These are phyloP conservation scores for Clarireedia hainanense DNA, from an alignment of 2,329 filamentous ascomycete species.

Conservation along the genomic window DNA sequence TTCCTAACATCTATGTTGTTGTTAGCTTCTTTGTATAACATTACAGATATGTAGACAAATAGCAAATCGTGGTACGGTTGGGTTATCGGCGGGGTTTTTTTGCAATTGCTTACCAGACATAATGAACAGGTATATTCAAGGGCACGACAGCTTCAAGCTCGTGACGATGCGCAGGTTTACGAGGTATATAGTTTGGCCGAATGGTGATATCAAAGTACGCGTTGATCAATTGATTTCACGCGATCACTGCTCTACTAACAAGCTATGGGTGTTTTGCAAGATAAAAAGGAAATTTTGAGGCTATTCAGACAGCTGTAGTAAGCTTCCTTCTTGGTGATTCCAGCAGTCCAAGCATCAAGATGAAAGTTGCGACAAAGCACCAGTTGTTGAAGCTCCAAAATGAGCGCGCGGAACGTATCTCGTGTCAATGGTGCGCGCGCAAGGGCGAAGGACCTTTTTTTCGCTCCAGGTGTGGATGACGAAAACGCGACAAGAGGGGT, in stretches of 20 bases:
- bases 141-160: constrained; percentile 21
- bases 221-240: constrained; percentile 21
- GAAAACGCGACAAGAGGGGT: too few relatives aligned
- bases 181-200: constrained; percentile 17
- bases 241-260: constrained; percentile 29
- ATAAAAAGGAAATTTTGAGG: constrained; percentile 16
- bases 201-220: constrained; percentile 25
- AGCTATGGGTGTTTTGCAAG: constrained; percentile 21
- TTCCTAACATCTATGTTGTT: constrained; percentile 46
- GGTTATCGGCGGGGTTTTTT: constrained; percentile 5
- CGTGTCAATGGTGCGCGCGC: too few relatives aligned
- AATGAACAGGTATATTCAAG: constrained; percentile 13
- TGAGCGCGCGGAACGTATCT: too few relatives aligned
- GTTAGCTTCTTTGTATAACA: constrained; percentile 17
- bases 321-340: not conserved
- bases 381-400: too few relatives aligned
- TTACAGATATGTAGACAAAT: not conserved
- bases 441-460: too few relatives aligned
- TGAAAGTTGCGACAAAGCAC: not conserved
- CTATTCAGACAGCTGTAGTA: constrained; percentile 13
- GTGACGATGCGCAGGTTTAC: constrained; percentile 19
- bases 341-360: not conserved
- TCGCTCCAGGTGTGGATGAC: too few relatives aligned
- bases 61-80: not conserved
- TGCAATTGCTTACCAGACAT: constrained; percentile 53